Evolutionary conservation across 2,329 filamentous ascomycete species (phyloP), one percentile per base, ranked within the genome.

Genomic region (Stachybotrys chlorohalonatus): DNA sequence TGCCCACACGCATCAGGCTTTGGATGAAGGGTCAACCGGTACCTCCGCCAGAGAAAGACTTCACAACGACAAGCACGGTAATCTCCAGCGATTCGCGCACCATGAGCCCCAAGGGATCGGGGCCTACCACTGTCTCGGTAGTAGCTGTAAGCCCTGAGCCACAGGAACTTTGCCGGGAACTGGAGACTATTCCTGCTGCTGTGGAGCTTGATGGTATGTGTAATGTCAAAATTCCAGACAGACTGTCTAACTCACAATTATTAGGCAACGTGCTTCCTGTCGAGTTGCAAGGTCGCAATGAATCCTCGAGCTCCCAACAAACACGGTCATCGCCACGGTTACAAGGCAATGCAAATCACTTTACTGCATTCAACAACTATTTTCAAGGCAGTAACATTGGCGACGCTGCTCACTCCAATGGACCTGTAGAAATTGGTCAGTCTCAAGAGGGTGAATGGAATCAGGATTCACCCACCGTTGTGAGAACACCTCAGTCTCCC

Each of bases 21-120:
- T 84, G 81, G 81, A 73, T 83, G 53, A 72, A 71, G 53, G 74
- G 73, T 8, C 75, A 79, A 53, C 63, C 66, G 1, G 64, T 24
- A 24, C 24, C 24, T 24, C 24, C 59, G 31, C 56, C 56, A 50
- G 67, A 70, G 15, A 75, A 76, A 2, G 74, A 76, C n/a, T 64
- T 68, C 0, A 66, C 68, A 0, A 24, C 24, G 24, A 63, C 64
- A 6, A 71, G 64, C 31, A 70, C 72, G 7, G 75, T 75, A 6
- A 68, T 72, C 59, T 56, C 60, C 61, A 17, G 55, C 58, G 6
- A 56, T 57, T 31, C 8, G 54, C 51, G 1, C 48, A 58, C 11
- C 58, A 54, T 6, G 51, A 42, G 36, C 6, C 36, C 36, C 36
- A 42, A 42, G 36, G 36, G 13, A 42, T 42, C 36, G 36, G 36